Conservation (phyloP, 2,329 filamentous ascomycete genomes). For the Claviceps capensis region DNA sequence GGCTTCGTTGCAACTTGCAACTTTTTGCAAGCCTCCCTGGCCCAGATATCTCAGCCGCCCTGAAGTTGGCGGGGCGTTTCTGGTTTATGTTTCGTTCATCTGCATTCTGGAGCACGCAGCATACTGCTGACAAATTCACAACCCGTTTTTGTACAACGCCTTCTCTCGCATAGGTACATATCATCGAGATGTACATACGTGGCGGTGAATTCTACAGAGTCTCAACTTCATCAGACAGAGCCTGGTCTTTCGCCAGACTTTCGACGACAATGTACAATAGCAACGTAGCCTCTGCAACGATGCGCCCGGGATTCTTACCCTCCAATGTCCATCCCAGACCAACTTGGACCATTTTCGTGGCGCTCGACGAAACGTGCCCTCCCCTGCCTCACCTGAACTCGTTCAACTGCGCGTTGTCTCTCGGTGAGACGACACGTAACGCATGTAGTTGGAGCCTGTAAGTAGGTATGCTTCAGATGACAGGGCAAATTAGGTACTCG, state of each 20-base stretch:
- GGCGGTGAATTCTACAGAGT: not conserved
- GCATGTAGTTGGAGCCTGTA: no score
- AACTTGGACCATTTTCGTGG: no score
- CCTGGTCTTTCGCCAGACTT: not conserved
- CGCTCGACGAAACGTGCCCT: no score
- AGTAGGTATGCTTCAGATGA: no score
- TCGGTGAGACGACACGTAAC: no score
- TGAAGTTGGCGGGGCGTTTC: not conserved
- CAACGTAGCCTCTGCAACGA: not conserved
- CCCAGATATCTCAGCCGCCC: not conserved
- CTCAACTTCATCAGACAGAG: not conserved
- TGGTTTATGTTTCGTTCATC: not conserved
- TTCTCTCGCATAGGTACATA: no score
- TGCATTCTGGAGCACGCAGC: no score
- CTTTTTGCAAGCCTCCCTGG: not conserved
- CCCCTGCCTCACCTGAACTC: no score
- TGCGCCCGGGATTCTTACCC: not conserved
- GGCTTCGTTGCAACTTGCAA: not conserved
- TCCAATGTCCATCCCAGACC: not conserved
- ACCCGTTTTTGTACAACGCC: no score
- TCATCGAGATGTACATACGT: not conserved
- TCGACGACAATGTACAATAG: not conserved
- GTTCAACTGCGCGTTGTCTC: no score
- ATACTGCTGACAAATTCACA: no score
- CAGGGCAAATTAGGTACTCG: no score